Base-by-base conservation (phyloP, 768 basidiomycete species). In the Termitomyces sp. region DNA sequence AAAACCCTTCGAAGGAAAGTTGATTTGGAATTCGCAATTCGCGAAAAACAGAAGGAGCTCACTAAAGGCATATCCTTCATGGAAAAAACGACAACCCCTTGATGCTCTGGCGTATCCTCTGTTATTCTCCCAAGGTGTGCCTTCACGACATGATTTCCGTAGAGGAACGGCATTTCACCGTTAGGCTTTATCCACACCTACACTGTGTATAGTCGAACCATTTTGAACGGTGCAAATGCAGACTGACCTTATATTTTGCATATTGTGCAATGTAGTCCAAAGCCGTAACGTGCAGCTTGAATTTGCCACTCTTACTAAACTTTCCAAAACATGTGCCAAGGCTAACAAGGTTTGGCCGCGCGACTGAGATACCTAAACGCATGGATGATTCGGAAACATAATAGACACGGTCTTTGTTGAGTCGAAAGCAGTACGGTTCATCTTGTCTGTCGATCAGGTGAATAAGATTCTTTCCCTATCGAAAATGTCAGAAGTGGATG, bases 101-200 rank as follows among this genome's bases (percentile, higher is more conserved):
- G 97, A 71, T 99, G 96, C 70, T 99, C 97, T 12, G 96, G 96
- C 3, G 96, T 96, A 70, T 99, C 97, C 72, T 99, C 97, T 52
- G 97, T 98, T 72, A 98, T 98, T 62, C 96, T 85, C 18, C 97
- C 97, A n/a, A 99, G 80, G 75, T 99, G 97, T 9, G 97, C 97
- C 76, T 98, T 99, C 65, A 98, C 85, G 61, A 98, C 89, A 77
- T 99, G 96, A 71, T 99, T 99, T 59, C 97, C 97, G 70, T 99
- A 99, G 40, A 99, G 78, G 82, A 96, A 99, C 1, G 97, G 97
- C 90, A 99, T 96, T 77, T 99, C 97, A 70, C 97, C 97, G 66
- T 98, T 96, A 28, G 96, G 90, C 75, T 99, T 99, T 73, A 99
- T 94, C 97, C 97, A 99, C 18, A 98, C 85, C 96, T 98, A 62